These are phyloP conservation scores for Sporothrix curviconia DNA, from an alignment of 2,329 filamentous ascomycete genomes.

Conservation along the genomic window DNA sequence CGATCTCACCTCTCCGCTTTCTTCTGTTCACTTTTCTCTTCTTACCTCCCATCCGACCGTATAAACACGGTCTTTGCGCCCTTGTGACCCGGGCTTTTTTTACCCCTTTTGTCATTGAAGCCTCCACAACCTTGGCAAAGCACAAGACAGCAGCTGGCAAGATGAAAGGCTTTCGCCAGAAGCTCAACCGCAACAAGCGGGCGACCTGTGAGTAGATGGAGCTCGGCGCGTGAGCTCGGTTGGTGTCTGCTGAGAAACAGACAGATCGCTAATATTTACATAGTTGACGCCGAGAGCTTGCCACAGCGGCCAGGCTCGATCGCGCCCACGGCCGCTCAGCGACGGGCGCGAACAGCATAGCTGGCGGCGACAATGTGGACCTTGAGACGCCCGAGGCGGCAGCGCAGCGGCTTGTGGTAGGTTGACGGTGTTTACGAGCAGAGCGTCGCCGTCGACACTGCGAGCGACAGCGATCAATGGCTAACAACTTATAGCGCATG, in stretches of 20 bases:
- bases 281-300: neutral
- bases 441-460: too few relatives aligned
- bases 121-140: too few relatives aligned
- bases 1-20: neutral
- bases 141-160: neutral
- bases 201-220: slow-evolving; percentile 6
- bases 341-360: neutral
- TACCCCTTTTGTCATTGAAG: neutral
- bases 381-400: slow-evolving; percentile 15
- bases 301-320: neutral
- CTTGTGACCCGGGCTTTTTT: neutral
- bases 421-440: too few relatives aligned
- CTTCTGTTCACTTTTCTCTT: neutral
- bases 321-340: neutral
- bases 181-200: slow-evolving; percentile 12
- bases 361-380: neutral
- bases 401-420: slow-evolving; percentile 17
- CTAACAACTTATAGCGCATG: slow-evolving; percentile 3
- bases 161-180: slow-evolving; percentile 20
- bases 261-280: neutral
- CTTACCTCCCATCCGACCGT: neutral
- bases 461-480: neutral
- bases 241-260: too few relatives aligned
- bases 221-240: neutral
- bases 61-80: too few relatives aligned